These are phyloP conservation scores for Plasmodium fragile DNA, from an alignment of 169 alveolate species.

Conservation along the genomic window DNA sequence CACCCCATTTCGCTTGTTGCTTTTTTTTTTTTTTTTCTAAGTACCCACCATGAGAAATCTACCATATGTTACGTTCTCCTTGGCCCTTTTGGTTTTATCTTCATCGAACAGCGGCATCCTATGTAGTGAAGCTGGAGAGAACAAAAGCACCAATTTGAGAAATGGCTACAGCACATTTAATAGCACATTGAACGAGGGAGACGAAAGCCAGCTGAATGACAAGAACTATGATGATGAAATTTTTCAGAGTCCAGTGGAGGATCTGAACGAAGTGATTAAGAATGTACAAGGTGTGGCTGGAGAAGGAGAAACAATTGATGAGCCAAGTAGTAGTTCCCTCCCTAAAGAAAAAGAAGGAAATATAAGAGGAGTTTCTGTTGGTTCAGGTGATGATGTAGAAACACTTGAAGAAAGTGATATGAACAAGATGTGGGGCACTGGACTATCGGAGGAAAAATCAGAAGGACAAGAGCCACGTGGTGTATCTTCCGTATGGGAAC, in stretches of 20 bases:
- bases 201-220: background rate
- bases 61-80: background rate
- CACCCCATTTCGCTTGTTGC: background rate
- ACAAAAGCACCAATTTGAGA: background rate
- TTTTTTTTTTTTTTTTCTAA: background rate
- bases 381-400: background rate
- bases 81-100: background rate
- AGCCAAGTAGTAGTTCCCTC: background rate
- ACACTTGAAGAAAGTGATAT: background rate
- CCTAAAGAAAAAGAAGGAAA: background rate
- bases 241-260: background rate
- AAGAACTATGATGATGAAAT: background rate
- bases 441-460: background rate
- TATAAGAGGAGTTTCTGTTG: background rate
- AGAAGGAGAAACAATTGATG: background rate
- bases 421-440: background rate
- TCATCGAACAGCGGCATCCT: background rate
- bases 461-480: no score
- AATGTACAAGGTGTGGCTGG: background rate
- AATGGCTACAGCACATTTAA: background rate
- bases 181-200: background rate
- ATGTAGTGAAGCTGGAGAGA: background rate
- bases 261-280: background rate
- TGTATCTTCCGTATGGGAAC: no score
- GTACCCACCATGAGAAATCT: background rate